Evolutionary conservation across 2,329 filamentous ascomycete species (phyloP).

Genomic region (Trichoderma guizhouense): DNA sequence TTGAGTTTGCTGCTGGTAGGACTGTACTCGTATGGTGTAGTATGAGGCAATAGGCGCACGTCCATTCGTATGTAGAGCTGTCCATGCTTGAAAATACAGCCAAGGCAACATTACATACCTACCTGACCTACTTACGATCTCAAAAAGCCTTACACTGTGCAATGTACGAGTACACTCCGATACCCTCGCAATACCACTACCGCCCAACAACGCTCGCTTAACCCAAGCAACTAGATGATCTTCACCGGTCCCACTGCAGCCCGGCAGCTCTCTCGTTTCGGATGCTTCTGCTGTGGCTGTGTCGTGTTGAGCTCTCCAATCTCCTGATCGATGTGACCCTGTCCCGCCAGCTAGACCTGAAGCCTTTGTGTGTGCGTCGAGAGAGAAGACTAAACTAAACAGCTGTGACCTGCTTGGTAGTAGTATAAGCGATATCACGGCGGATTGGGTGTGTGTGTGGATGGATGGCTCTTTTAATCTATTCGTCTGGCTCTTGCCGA

Average conservation of each 20-base stretch:
- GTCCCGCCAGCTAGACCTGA: not conserved
- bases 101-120: not conserved
- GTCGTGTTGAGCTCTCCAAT: not conserved
- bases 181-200: not conserved
- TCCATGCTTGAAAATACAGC: not conserved
- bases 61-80: not conserved
- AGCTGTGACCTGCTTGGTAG: not conserved
- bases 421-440: not conserved
- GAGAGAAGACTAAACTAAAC: not conserved
- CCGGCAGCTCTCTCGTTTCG: conserved; percentile 8
- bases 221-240: not conserved
- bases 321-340: not conserved
- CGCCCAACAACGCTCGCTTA: conserved; percentile 4
- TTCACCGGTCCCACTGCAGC: conserved; percentile 8
- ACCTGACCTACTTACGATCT: not conserved
- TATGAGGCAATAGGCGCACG: not conserved
- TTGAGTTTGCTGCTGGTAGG: not conserved
- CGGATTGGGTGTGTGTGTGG: not conserved
- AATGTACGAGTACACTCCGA: not conserved
- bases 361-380: not conserved
- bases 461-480: not conserved
- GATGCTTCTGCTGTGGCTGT: not conserved
- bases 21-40: not conserved
- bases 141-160: not conserved
- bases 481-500: not conserved